Percentiles rank a stretch among this genome's conserved stretches.
Evolutionary conservation across 2,329 filamentous ascomycete genomes (phyloP).

Genomic region (Fusarium avenaceum): DNA sequence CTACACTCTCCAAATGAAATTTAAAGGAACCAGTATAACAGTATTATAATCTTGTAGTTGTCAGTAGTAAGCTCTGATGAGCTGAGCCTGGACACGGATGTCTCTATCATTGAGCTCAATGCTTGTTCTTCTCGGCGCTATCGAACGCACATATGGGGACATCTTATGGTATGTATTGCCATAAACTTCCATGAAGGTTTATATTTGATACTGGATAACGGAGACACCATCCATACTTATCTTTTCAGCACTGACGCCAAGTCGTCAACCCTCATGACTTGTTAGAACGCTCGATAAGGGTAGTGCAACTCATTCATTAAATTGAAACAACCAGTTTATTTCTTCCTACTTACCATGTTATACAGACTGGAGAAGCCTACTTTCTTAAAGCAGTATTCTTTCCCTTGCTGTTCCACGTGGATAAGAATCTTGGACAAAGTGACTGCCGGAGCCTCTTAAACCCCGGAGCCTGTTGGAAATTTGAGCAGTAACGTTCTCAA

Average conservation of each 20-base stretch:
- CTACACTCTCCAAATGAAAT: neutral
- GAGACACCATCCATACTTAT: neutral
- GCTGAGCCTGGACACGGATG: neutral
- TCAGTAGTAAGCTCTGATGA: neutral
- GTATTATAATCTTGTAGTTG: neutral
- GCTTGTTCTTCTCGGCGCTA: no score
- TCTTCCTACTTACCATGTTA: neutral
- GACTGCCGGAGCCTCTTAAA: neutral
- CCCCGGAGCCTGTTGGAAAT: no score
- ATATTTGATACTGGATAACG: neutral
- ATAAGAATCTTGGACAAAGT: neutral
- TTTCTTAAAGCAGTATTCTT: neutral
- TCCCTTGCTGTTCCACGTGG: neutral
- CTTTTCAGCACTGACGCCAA: neutral
- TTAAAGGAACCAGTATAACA: neutral
- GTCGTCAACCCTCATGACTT: neutral
- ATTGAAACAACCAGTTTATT: neutral
- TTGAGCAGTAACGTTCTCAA: neutral
- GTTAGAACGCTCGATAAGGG: neutral
- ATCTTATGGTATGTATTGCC: no score
- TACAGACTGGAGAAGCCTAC: neutral
- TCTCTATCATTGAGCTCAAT: no score
- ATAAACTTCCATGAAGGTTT: no score
- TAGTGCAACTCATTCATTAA: neutral
- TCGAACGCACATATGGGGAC: no score